Evolutionary conservation across 73 alveolate genomes (phyloP).

Genomic region (Paramecium sexaurelia): DNA sequence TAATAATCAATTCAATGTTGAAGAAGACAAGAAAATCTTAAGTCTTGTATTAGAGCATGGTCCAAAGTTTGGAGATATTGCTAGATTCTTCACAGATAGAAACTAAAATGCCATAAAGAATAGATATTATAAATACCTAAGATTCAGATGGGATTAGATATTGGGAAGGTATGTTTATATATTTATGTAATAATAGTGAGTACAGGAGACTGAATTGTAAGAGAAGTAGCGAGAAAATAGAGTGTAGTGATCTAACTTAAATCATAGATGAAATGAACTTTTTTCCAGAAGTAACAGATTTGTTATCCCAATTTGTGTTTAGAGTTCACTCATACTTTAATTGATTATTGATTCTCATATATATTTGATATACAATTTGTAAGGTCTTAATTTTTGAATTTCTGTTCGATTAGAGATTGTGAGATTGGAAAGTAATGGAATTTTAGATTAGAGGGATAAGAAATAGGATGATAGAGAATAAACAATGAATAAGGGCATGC

Average conservation of each 20-base stretch:
- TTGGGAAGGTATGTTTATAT: not conserved
- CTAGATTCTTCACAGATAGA: not conserved
- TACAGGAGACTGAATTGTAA: not conserved
- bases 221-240: not conserved
- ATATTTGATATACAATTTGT: not conserved
- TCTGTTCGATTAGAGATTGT: not conserved
- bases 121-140: slow-evolving; percentile 30
- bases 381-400: not conserved
- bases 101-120: slow-evolving; percentile 24
- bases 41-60: not conserved
- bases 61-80: not conserved
- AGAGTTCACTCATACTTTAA: not conserved
- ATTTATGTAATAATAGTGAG: not conserved
- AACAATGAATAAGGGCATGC: too few relatives aligned
- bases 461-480: too few relatives aligned
- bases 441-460: too few relatives aligned
- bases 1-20: not conserved
- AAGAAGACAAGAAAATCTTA: not conserved
- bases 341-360: not conserved
- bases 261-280: not conserved
- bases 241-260: not conserved
- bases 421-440: not conserved
- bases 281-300: not conserved
- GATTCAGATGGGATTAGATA: slow-evolving; percentile 12
- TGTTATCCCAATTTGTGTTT: not conserved